Percentiles rank a stretch among this genome's conserved stretches.
phyloP scores from a whole-genome alignment of 2,329 filamentous ascomycete species.

The Fusarium duplospermum region DNA sequence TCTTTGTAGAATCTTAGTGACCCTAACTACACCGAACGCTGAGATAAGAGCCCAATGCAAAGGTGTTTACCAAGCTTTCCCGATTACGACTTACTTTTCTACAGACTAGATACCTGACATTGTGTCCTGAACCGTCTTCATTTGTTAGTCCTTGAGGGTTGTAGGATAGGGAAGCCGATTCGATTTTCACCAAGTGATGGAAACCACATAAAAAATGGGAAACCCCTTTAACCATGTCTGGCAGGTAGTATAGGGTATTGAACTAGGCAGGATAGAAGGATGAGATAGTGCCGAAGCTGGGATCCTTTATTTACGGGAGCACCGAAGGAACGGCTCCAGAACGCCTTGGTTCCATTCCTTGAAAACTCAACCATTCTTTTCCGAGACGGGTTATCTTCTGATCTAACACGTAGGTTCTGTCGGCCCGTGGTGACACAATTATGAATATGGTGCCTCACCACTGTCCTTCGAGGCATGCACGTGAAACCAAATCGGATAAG shows the following conservation, averaged over 20 bases:
- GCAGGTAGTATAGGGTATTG: neutral
- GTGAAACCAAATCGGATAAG: too few species aligned
- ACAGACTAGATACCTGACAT: neutral
- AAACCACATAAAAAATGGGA: neutral
- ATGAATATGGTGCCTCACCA: too few species aligned
- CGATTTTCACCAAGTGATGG: too few species aligned
- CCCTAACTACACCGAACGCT: neutral
- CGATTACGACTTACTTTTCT: neutral
- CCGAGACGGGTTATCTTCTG: neutral
- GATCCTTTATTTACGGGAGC: neutral
- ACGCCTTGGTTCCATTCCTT: neutral
- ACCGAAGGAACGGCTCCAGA: neutral
- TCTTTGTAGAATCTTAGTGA: neutral
- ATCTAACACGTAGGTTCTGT: too few species aligned
- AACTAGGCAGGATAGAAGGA: neutral
- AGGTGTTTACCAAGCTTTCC: fast-evolving
- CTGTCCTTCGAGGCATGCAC: too few species aligned
- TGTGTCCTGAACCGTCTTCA: neutral
- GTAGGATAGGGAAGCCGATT: too few species aligned
- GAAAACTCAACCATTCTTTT: neutral
- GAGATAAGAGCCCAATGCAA: fast-evolving
- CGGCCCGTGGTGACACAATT: too few species aligned
- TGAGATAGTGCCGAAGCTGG: neutral
- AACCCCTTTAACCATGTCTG: neutral
- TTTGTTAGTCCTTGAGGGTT: too few species aligned